Evolutionary conservation across 495 filamentous ascomycete species (phyloP), one percentile per base, ranked within the genome.

Genomic region (Tetracladium setigerum): DNA sequence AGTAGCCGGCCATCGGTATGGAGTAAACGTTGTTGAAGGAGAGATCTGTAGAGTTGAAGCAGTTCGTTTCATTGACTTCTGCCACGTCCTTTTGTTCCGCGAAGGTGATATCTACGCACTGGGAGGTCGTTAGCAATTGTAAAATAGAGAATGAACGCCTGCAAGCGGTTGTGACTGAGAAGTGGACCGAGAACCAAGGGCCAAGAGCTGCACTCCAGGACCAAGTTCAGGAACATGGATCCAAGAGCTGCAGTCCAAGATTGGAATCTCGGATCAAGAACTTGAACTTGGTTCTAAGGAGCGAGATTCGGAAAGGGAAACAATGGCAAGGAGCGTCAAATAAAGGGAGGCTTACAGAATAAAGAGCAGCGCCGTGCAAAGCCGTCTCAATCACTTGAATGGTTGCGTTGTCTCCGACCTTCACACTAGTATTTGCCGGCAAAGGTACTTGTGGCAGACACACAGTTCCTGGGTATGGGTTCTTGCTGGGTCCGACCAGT

Each of bases 301-400:
- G 7, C 22, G 3, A 27, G 3, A 7, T 3, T 27, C 22, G 3
- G n/a, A 7, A n/a, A 45, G 9, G 10, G 15, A 27, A 17, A 49
- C 6, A 31, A 24, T 4, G 7, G 30, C 44, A 32, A 41, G 10
- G 15, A 9, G 31, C 6, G 24, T 13, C 17, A 31, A 17, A 22
- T 30, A n/a, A 14, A 19, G 31, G 46, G 22, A 10, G 12, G 78
- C 86, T 57, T 76, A 98, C 92, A 58, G 91, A 95, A 61, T 84
- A 99, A 17, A 97, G 65, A 8, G 86, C 74, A 3, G 92, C 94
- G 12, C 94, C 94, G 61, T 96, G 92, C 50, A 88, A 69, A 8
- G 94, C 92, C 10, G 78, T 68, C 75, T 96, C 89, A 31, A 99
- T 79, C 14, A 97, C 69, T 64, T 99, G 94, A 52, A 99, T 89